These are phyloP conservation scores for Coniella vitis DNA, from an alignment of 2,329 filamentous ascomycete species.

Conservation along the genomic window DNA sequence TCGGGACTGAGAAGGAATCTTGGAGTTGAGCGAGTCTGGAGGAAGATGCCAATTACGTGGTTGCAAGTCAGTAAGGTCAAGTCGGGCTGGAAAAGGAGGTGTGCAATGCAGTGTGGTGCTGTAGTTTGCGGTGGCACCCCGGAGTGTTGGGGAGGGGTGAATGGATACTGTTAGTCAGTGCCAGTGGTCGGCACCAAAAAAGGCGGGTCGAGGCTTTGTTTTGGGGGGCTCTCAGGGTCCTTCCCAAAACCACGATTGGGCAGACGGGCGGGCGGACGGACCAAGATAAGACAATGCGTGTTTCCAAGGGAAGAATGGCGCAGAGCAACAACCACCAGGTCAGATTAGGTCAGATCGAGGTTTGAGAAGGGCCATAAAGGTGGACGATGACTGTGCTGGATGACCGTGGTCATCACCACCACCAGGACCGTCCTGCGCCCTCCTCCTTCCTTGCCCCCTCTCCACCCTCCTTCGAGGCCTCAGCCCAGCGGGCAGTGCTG, in stretches of 20 bases:
- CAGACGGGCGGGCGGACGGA: not conserved
- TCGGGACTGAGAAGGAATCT: not conserved
- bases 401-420: not conserved
- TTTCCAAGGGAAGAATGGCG: not conserved
- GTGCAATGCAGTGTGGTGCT: conserved; percentile 11
- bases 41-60: conserved; percentile 13
- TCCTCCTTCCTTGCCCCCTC: too few species aligned
- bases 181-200: conserved; percentile 13
- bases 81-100: conserved; percentile 15
- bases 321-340: not conserved
- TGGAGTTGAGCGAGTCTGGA: not conserved
- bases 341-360: not conserved
- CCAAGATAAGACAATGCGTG: not conserved
- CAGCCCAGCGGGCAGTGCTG: too few species aligned
- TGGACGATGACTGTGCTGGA: conserved; percentile 1
- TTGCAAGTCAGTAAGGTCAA: not conserved
- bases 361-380: not conserved
- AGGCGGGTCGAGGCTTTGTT: not conserved
- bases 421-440: not conserved
- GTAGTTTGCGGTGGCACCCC: conserved; percentile 8
- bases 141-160: not conserved
- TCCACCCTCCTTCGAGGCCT: too few species aligned
- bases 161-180: conserved; percentile 12
- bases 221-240: conserved; percentile 10
- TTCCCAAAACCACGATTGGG: not conserved